Base-by-base conservation (phyloP, 1,139 yeast species). In the Sugiyamaella paludigena region DNA sequence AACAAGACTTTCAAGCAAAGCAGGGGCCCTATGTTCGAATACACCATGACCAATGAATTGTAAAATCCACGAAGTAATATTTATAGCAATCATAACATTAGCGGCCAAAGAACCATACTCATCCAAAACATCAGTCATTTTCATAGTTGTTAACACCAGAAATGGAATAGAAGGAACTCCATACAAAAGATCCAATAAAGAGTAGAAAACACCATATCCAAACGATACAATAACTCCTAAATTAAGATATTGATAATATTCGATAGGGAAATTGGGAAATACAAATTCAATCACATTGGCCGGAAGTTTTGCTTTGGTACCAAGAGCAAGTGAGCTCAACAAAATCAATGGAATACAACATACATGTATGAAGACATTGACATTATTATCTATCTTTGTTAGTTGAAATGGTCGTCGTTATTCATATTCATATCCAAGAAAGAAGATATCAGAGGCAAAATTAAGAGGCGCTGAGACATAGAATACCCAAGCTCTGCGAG, bases 21-120 rank as follows among this genome's bases (percentile, higher is more conserved):
- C 97, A 0, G 98, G 98, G 1, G 91, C 87, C 44, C 91, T 75
- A 53, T 76, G 76, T 64, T 92, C 98, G 60, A 81, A 87, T 13
- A 79, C 76, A 1, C 86, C 92, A 63, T 92, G 98, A 4, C 97
- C 97, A 51, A 84, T 74, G 66, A 92, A 89, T 63, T 92, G 98
- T n/a, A 81, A 81, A 16, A 81, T 61, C 98, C 98, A 92, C 15
- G 86, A 72, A 1, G 67, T 41, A 0, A 76, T 64, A 64, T 84
- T 86, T 27, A 78, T 57, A 0, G 53, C 59, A 29, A 70, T 52
- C 3, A 79, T 74, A 24, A 16, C 45, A 46, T 54, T 40, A 49
- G 49, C 42, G 35, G 53, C 53, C 10, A 28, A 15, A 7, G 52
- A 10, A 7, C 61, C 58, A 49, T 58, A 42, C 13, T 34, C 33